A percentile compares a stretch with the other conserved stretches of the same genome.
phyloP scores from a whole-genome alignment of 2,329 filamentous ascomycete genomes.

The Fusarium tuaranense region DNA sequence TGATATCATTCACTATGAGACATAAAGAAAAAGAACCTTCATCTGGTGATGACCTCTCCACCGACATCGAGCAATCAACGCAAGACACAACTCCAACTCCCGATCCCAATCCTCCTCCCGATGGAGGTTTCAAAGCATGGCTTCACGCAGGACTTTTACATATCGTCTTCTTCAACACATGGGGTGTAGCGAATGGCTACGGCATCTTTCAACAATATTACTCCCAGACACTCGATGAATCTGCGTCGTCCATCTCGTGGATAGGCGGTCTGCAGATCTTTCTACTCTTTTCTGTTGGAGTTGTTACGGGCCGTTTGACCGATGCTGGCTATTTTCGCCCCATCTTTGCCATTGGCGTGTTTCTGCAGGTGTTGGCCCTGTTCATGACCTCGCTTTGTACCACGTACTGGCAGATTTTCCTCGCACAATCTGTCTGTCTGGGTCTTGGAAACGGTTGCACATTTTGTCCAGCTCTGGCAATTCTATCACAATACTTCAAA shows the following conservation, averaged over 20 bases:
- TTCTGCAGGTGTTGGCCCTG: constrained; percentile 57
- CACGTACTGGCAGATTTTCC: constrained; percentile 62
- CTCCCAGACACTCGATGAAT: constrained; percentile 46
- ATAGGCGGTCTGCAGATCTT: constrained; percentile 59
- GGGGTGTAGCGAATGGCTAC: constrained; percentile 60
- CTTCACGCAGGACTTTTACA: constrained; percentile 50
- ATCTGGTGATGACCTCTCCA: constrained; percentile 5
- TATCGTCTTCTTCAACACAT: constrained; percentile 57
- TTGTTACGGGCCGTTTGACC: constrained; percentile 56
- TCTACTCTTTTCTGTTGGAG: constrained; percentile 55
- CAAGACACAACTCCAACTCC: background rate
- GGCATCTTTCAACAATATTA: constrained; percentile 62
- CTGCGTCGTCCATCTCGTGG: constrained; percentile 56
- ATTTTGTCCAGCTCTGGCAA: constrained; percentile 68
- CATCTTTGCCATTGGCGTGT: constrained; percentile 52
- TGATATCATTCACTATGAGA: constrained; percentile 2
- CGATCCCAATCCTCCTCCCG: constrained; percentile 13
- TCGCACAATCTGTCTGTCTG: constrained; percentile 61
- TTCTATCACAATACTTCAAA: constrained; percentile 73
- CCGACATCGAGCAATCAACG: constrained; percentile 15
- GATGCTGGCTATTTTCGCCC: constrained; percentile 58
- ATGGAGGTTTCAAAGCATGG: constrained; percentile 44
- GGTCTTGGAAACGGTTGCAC: constrained; percentile 66
- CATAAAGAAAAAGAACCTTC: background rate
- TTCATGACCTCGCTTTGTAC: constrained; percentile 57